Evolutionary conservation across 1,284 basidiomycete species (phyloP), one percentile per base, ranked within the genome.

Genomic region (Puccinia coronata): DNA sequence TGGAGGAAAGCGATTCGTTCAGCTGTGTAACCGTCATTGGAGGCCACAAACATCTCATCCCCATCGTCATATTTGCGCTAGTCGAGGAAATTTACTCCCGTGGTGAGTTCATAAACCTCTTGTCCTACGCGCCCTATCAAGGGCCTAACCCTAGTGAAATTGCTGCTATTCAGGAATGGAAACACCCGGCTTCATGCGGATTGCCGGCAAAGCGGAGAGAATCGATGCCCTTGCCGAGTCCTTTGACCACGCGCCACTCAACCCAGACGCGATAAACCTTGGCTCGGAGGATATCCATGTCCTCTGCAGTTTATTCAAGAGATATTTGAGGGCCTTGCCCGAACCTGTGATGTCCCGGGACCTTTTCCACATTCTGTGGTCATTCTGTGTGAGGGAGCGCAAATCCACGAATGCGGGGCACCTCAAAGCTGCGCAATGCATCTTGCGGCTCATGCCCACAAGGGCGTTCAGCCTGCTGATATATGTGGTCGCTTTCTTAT

Each of bases 401-500:
- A 41, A 39, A 12, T 59, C 39, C 12, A 28, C 39, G 6, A 34
- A 73, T 31, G 61, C 53, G 23, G 49, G 39, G 34, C 28, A 67
- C 23, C n/a, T 57, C 11, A 47, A 72, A 14, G 39, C 39, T 31
- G 89, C 90, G 0, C 90, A 89, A 82, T 86, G 89, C 72, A 85
- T 92, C 47, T 87, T 92, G 23, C 89, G 89, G 4, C 88, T 92
- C 43, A 88, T 92, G 5, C 90, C 91, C 0, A 87, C 88, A 0
- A 86, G 89, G 11, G 87, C 89, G 61, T 88, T 91, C 83, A 89
- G 89, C 20, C 86, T 92, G 0, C 86, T 92, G 63, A 87, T 89
- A 28, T 92, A 92, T 84, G 87, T 92, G 31, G 87, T 90, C 82
- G 89, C 89, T 0, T 92, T 92, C 84, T 90, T 92, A 43, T 86